phyloP scores from a whole-genome alignment of 2,329 filamentous ascomycete species.

The Penicillium brasilianum region DNA sequence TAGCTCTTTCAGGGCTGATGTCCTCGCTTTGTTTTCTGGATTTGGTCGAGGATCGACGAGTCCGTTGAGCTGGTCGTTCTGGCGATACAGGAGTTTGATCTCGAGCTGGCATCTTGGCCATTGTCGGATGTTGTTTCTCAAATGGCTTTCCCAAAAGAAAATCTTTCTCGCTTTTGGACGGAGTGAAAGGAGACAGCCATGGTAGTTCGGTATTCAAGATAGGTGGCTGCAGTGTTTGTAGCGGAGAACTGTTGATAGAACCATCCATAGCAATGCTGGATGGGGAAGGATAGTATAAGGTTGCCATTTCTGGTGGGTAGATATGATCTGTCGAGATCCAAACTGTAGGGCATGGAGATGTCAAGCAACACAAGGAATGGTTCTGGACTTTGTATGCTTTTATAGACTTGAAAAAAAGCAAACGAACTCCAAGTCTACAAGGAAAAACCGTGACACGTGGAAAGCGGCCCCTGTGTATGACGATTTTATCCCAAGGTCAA shows the following conservation, averaged over 20 bases:
- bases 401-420: background rate
- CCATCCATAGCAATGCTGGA: background rate
- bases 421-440: background rate
- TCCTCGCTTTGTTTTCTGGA: background rate
- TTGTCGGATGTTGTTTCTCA: background rate
- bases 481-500: background rate
- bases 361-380: background rate
- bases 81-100: background rate
- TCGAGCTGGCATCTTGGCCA: background rate
- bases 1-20: conserved; percentile 20
- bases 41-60: conserved; percentile 4
- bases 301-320: background rate
- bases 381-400: background rate
- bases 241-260: background rate
- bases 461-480: background rate
- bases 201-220: background rate
- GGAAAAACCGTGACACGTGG: background rate
- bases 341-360: background rate
- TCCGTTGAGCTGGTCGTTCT: background rate
- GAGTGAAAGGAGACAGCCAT: conserved; percentile 5
- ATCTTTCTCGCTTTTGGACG: background rate
- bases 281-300: background rate
- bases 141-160: background rate
- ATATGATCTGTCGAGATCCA: background rate
- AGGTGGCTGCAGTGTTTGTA: background rate